phyloP scores from a whole-genome alignment of 176 grass and related monocot genomes.

The Triticum urartu region DNA sequence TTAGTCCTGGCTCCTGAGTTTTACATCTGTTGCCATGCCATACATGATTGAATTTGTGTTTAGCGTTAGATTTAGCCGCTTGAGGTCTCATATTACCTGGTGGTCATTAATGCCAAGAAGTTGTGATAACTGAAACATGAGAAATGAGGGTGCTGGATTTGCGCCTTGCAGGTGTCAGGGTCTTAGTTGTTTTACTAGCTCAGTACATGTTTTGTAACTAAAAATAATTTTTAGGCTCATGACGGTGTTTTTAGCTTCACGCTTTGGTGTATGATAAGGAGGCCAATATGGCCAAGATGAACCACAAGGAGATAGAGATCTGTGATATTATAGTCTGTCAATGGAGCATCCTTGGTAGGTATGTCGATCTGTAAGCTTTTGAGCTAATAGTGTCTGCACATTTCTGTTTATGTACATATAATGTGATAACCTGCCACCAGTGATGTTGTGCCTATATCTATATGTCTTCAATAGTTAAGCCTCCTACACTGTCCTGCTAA shows the following conservation, averaged over 20 bases:
- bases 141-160: not conserved
- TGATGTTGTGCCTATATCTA: not conserved
- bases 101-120: not conserved
- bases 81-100: not conserved
- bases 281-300: not conserved
- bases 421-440: not conserved
- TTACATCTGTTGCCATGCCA: not conserved
- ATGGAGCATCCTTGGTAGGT: not conserved
- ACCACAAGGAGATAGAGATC: not conserved
- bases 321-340: not conserved
- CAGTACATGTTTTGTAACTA: not conserved
- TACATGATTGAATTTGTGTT: not conserved
- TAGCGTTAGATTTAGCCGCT: not conserved
- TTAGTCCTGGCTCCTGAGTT: conserved; percentile 8
- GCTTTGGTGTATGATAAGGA: not conserved
- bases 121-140: not conserved
- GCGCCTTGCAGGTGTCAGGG: not conserved
- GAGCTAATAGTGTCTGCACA: not conserved
- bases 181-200: not conserved
- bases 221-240: not conserved
- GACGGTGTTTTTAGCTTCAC: not conserved
- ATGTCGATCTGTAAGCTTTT: not conserved
- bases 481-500: not conserved
- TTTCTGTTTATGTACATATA: not conserved
- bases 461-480: not conserved